These are phyloP conservation scores for Trametes versicolor DNA, from an alignment of 1,284 basidiomycete species.

Conservation along the genomic window DNA sequence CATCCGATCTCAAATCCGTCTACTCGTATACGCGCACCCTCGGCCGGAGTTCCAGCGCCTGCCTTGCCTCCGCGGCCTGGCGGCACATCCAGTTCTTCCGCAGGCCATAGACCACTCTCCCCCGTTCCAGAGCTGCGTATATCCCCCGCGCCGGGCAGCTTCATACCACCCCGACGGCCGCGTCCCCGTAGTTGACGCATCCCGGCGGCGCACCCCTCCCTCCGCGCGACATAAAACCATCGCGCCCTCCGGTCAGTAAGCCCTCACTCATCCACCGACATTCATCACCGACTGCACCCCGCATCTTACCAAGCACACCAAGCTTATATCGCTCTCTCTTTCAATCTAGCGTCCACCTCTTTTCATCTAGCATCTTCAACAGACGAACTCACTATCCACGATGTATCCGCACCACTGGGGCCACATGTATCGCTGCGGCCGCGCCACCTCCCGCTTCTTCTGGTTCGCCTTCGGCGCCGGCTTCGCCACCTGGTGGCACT, in stretches of 20 bases:
- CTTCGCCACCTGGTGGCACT: constrained; percentile 58
- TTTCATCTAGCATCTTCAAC: background rate
- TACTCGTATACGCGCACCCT: constrained; percentile 6
- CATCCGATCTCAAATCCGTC: background rate
- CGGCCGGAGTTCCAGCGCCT: constrained; percentile 2
- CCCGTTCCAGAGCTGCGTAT: constrained; percentile 6
- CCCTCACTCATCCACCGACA: constrained; percentile 2
- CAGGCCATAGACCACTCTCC: constrained; percentile 1
- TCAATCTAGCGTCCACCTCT: no score
- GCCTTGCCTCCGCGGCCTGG: background rate
- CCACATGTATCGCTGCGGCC: constrained; percentile 47
- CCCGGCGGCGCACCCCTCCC: constrained; percentile 12
- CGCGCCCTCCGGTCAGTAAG: constrained; percentile 10
- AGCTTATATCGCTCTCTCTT: background rate
- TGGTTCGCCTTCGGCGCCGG: constrained; percentile 75
- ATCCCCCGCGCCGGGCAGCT: constrained; percentile 11
- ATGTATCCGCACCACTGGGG: constrained; percentile 49
- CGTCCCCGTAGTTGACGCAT: constrained; percentile 15
- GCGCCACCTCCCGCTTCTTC: constrained; percentile 62
- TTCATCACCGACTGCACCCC: background rate
- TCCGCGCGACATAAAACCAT: constrained; percentile 13
- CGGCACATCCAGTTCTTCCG: background rate
- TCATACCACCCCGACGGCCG: constrained; percentile 13
- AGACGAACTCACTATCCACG: background rate
- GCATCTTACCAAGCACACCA: background rate